Base-by-base conservation (phyloP, 225 moss, liverwort and hornwort genomes). In the Sphagnum contortum region DNA sequence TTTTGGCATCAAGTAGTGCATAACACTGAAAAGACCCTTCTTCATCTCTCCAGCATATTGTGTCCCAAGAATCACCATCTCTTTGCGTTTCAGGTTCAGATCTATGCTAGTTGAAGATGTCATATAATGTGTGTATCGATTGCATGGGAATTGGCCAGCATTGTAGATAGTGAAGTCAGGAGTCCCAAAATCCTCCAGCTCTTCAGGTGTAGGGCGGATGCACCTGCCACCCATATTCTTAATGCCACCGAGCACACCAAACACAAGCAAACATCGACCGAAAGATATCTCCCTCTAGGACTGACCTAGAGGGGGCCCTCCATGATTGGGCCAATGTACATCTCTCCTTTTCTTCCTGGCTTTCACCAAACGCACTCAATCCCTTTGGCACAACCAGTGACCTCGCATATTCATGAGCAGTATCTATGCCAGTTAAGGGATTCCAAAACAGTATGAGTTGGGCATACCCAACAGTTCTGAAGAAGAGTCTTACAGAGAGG, bases 41-140 rank as follows among this genome's bases (percentile, higher is more conserved):
- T 98, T 98, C 96, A 98, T 98, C 90, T 98, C 96, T 91, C 96
- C 96, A 76, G 96, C 96, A 87, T 98, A 98, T 82, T 98, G 96
- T 77, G 96, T 98, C 63, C 96, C 96, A 77, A 98, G 71, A 57
- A 98, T 98, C 96, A 98, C 96, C 96, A 98, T 98, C 85, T 98
- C 96, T 89, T 79, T 93, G 74, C 96, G 96, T 90, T 92, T 93
- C 90, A 98, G 83, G 90, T 98, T 98, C 86, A 98, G 73, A 89
- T 98, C 96, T 90, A 98, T 85, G 89, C 92, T 98, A 96, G 96
- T 96, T 96, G 96, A 96, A 76, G 96, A 96, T 70, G 96, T 92
- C 96, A 96, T 96, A 84, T 92, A 96, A 81, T 96, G 96, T 75
- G 96, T 96, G 71, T 96, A 96, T 81, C 96, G 96, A 90, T 96